Evolutionary conservation across 257 asterid genomes (phyloP).

Genomic region (Solanum etuberosum): DNA sequence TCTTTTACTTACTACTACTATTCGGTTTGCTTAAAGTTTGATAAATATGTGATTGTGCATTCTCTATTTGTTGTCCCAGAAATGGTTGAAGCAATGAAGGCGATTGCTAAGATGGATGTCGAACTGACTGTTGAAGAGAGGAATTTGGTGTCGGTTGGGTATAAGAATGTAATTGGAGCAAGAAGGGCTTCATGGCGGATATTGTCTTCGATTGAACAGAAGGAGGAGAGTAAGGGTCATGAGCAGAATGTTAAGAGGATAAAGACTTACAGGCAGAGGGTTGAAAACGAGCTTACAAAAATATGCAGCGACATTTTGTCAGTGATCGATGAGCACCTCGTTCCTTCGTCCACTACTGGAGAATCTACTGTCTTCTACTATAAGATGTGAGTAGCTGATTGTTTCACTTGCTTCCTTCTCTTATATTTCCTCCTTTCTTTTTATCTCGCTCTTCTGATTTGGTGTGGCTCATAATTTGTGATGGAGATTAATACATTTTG

Average conservation of each 20-base stretch:
- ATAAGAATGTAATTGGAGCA: constrained; percentile 70
- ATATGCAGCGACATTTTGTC: constrained; percentile 63
- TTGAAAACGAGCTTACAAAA: constrained; percentile 66
- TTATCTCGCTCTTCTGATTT: no score
- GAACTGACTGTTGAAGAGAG: constrained; percentile 75
- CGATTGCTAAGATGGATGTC: constrained; percentile 55
- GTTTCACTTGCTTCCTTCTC: not conserved
- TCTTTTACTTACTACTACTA: not conserved
- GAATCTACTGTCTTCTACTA: constrained; percentile 73
- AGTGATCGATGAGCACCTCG: constrained; percentile 62
- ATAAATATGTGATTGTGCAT: not conserved
- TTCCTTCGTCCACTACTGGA: constrained; percentile 64
- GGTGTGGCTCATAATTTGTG: no score
- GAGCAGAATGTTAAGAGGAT: constrained; percentile 64
- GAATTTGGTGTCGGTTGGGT: constrained; percentile 68
- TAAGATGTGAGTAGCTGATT: constrained; percentile 45
- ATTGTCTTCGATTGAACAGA: constrained; percentile 61
- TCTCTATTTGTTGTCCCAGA: constrained; percentile 19
- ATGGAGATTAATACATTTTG: no score
- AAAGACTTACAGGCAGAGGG: constrained; percentile 47
- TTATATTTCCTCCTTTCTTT: no score
- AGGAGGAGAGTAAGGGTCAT: constrained; percentile 68
- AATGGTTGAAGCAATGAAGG: constrained; percentile 77
- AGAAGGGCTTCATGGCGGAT: constrained; percentile 81
- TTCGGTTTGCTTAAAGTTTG: not conserved